phyloP scores from a whole-genome alignment of 2,329 filamentous ascomycete genomes.

The Nemania serpens region DNA sequence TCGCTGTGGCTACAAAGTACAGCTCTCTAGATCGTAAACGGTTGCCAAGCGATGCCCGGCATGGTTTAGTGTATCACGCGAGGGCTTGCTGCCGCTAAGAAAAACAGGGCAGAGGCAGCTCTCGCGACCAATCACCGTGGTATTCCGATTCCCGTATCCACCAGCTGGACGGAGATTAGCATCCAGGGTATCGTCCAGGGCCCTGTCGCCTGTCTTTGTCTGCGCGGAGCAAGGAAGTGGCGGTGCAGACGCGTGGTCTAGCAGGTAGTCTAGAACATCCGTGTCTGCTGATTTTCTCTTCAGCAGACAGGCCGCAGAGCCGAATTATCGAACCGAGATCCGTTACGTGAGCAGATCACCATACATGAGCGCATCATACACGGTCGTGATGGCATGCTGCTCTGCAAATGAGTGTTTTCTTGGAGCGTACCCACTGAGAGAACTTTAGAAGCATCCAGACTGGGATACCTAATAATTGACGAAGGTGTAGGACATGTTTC shows the following conservation, averaged over 20 bases:
- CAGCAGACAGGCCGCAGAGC: background rate
- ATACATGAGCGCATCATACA: background rate
- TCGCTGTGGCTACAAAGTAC: conserved; percentile 41
- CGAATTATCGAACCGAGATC: background rate
- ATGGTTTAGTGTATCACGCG: conserved; percentile 17
- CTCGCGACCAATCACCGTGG: conserved; percentile 9
- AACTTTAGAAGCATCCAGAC: no score
- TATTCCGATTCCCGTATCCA: background rate
- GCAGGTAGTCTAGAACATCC: conserved; percentile 19
- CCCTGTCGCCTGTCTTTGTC: no score
- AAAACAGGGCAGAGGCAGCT: conserved; percentile 38
- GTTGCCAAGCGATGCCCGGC: conserved; percentile 18
- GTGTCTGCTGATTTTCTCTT: background rate
- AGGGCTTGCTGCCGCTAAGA: background rate
- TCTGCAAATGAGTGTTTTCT: no score
- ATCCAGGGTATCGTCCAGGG: no score
- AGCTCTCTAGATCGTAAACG: conserved; percentile 10
- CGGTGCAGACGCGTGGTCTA: conserved; percentile 36
- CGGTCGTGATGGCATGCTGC: background rate
- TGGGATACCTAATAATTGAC: no score
- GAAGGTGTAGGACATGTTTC: no score
- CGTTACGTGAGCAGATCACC: background rate
- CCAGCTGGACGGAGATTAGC: conserved; percentile 11
- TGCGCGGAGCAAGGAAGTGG: conserved; percentile 29
- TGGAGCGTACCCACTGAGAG: no score